These are phyloP conservation scores for Sugiyamaella qingdaonensis DNA, from an alignment of 805 yeast genomes.

Conservation along the genomic window DNA sequence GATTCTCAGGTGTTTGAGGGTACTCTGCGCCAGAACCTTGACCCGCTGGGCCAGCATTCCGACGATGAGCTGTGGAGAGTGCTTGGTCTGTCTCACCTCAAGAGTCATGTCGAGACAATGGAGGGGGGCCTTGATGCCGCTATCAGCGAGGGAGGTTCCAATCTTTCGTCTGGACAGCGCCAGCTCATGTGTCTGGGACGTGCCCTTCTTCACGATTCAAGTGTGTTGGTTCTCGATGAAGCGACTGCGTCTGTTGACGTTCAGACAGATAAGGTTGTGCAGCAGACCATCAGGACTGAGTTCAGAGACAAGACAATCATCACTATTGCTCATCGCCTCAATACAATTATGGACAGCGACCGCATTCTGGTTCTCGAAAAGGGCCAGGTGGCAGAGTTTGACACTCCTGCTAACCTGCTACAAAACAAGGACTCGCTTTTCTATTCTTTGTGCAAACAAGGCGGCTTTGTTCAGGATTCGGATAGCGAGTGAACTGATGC, in stretches of 20 bases:
- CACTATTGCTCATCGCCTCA: slow-evolving; percentile 81
- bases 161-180: slow-evolving; percentile 76
- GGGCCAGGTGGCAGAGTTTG: slow-evolving; percentile 71
- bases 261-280: slow-evolving; percentile 70
- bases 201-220: slow-evolving; percentile 65
- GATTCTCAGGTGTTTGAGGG: slow-evolving; percentile 68
- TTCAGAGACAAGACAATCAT: slow-evolving; percentile 68
- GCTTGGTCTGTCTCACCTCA: slow-evolving; percentile 49
- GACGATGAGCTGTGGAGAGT: slow-evolving; percentile 60
- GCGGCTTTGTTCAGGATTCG: slow-evolving; percentile 48
- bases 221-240: slow-evolving; percentile 71
- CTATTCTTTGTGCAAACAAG: slow-evolving; percentile 75
- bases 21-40: slow-evolving; percentile 55
- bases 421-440: slow-evolving; percentile 65
- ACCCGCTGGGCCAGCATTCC: slow-evolving; percentile 47
- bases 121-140: slow-evolving; percentile 46
- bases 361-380: slow-evolving; percentile 63
- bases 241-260: slow-evolving; percentile 80
- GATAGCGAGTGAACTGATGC: not conserved
- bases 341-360: slow-evolving; percentile 77
- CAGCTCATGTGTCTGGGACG: slow-evolving; percentile 77
- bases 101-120: slow-evolving; percentile 45
- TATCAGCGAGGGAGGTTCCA: slow-evolving; percentile 68
- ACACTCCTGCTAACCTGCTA: slow-evolving; percentile 60
- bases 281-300: slow-evolving; percentile 64